Percentiles rank a stretch among this genome's conserved stretches.
Evolutionary conservation across 2,329 filamentous ascomycete genomes (phyloP).

Genomic region (Cladosporium sp.): DNA sequence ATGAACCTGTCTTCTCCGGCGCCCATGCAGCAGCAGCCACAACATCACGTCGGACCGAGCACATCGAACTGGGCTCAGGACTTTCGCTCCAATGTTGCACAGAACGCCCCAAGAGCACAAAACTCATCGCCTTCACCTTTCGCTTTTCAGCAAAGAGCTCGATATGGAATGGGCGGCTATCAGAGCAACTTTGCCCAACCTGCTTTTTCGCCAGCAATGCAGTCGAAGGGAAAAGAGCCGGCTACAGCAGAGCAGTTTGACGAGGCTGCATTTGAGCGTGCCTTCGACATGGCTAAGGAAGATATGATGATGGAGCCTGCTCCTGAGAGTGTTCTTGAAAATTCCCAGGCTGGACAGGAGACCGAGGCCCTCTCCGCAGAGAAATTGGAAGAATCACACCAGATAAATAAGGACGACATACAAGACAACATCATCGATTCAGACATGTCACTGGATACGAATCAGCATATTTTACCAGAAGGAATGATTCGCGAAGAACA

Average conservation of each 20-base stretch:
- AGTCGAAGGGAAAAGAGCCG: constrained; percentile 29
- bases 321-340: background rate
- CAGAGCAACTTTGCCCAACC: constrained; percentile 26
- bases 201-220: constrained; percentile 14
- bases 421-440: background rate
- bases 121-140: constrained; percentile 24
- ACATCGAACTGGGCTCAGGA: constrained; percentile 53
- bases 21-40: constrained; percentile 44
- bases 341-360: background rate
- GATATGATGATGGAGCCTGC: constrained; percentile 30
- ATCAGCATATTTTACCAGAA: background rate
- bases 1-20: constrained; percentile 38
- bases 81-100: constrained; percentile 46
- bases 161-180: constrained; percentile 25
- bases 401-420: constrained; percentile 1
- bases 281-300: constrained; percentile 47
- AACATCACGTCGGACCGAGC: constrained; percentile 36
- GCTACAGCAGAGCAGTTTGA: constrained; percentile 44
- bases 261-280: constrained; percentile 51
- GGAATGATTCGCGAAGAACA: background rate
- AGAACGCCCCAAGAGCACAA: constrained; percentile 27
- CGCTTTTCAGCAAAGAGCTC: constrained; percentile 29
- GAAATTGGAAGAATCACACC: constrained; percentile 3
- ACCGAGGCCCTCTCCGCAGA: background rate
- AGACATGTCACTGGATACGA: background rate